Evolutionary conservation across 495 filamentous ascomycete genomes (phyloP).

Genomic region (Penicillium atrosanguineum): DNA sequence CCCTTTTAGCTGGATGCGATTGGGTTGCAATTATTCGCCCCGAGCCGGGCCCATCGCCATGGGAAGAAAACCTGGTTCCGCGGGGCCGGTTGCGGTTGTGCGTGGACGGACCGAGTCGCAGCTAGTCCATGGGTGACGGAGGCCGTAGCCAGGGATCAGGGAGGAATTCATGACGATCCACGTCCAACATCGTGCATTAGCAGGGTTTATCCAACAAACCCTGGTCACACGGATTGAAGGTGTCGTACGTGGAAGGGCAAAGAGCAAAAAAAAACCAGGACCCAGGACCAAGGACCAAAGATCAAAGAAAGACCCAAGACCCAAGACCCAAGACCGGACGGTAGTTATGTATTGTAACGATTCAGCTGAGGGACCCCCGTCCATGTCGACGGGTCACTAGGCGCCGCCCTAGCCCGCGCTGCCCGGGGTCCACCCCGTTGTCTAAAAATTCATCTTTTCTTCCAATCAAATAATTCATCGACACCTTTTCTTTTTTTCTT

Average conservation of each 20-base stretch:
- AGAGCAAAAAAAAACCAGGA: too few relatives aligned
- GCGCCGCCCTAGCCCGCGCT: conserved; percentile 32
- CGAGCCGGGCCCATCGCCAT: conserved; percentile 33
- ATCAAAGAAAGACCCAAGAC: too few relatives aligned
- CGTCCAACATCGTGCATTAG: conserved; percentile 13
- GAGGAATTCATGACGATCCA: conserved; percentile 13
- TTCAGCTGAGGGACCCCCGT: conserved; percentile 38
- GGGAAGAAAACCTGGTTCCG: conserved; percentile 29
- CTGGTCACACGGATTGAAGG: background rate
- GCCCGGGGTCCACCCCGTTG: conserved; percentile 23
- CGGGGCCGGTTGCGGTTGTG: conserved; percentile 36
- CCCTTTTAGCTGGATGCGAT: background rate
- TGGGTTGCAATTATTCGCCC: conserved; percentile 23
- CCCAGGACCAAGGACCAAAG: too few relatives aligned
- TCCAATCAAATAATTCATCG: conserved; percentile 26
- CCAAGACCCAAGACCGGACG: too few relatives aligned
- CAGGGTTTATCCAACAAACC: conserved; percentile 11
- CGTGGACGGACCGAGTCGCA: conserved; percentile 28
- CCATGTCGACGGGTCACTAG: conserved; percentile 42
- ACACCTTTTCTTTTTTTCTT: conserved; percentile 13
- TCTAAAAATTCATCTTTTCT: conserved; percentile 15
- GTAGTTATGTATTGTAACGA: background rate
- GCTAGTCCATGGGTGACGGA: conserved; percentile 6
- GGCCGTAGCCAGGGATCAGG: conserved; percentile 10
- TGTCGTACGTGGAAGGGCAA: too few relatives aligned